Evolutionary conservation across 108 stramenopile species (phyloP).

Genomic region (Skeletonema menzelii): DNA sequence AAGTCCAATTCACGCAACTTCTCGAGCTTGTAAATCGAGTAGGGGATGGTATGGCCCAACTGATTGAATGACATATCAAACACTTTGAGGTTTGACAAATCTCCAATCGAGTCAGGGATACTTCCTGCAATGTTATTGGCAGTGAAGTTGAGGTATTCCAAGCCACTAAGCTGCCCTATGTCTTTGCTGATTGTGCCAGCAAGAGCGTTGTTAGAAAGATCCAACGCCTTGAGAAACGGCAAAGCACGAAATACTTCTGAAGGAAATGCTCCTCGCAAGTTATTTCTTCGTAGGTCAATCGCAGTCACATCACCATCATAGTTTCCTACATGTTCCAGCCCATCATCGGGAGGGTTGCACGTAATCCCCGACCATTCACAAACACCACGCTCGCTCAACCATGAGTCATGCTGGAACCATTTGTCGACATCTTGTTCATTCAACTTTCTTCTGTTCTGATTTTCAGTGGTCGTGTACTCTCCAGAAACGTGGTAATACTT

Average conservation of each 20-base stretch:
- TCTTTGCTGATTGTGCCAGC: conserved; percentile 31
- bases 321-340: background rate
- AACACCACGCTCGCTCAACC: conserved; percentile 26
- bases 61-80: conserved; percentile 32
- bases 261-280: conserved; percentile 32
- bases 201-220: conserved; percentile 45
- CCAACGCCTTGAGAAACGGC: conserved; percentile 25
- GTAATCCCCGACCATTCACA: conserved; percentile 45
- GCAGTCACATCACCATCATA: conserved; percentile 36
- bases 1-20: conserved; percentile 33
- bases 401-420: conserved; percentile 31
- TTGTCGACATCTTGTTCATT: background rate
- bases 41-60: conserved; percentile 24
- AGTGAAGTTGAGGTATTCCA: conserved; percentile 38
- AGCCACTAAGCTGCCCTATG: conserved; percentile 3
- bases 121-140: conserved; percentile 35
- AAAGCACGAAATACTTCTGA: conserved; percentile 36
- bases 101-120: conserved; percentile 27
- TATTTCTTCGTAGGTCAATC: conserved; percentile 37
- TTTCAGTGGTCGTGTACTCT: conserved; percentile 3
- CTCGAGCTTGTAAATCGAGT: conserved; percentile 17
- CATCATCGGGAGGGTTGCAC: conserved; percentile 19
- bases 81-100: conserved; percentile 16
- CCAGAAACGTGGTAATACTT: conserved; percentile 34
- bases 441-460: background rate